These are phyloP conservation scores for Bruguiera parviflora DNA, from an alignment of 345 rosid genomes.

Conservation along the genomic window DNA sequence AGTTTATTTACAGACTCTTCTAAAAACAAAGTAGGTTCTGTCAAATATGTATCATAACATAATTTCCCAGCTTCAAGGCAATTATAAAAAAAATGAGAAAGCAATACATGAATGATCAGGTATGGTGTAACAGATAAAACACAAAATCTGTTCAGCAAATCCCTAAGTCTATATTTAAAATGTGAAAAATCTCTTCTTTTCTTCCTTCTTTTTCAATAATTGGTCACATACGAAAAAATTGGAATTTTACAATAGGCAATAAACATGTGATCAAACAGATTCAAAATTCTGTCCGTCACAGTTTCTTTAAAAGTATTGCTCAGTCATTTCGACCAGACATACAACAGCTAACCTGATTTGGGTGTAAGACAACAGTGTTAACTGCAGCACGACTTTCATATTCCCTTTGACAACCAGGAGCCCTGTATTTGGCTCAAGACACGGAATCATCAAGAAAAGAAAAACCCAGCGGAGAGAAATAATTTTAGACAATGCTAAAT, in stretches of 20 bases:
- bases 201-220: too few relatives aligned
- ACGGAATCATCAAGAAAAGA: constrained; percentile 1
- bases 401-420: constrained; percentile 95
- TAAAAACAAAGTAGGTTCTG: not conserved
- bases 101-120: not conserved
- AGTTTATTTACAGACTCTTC: not conserved
- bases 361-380: constrained; percentile 89
- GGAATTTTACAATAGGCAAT: too few relatives aligned
- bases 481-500: not conserved
- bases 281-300: too few relatives aligned
- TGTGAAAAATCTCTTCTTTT: too few relatives aligned
- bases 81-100: not conserved
- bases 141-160: too few relatives aligned
- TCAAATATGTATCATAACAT: constrained; percentile 1
- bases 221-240: too few relatives aligned
- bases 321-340: not conserved
- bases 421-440: constrained; percentile 48
- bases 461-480: not conserved
- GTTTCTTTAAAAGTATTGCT: too few relatives aligned
- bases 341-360: constrained; percentile 67
- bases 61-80: not conserved
- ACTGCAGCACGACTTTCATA: constrained; percentile 97
- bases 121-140: too few relatives aligned
- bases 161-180: too few relatives aligned
- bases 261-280: too few relatives aligned